Conservation (phyloP, 768 basidiomycete genomes). For the Lentinula boryana region DNA sequence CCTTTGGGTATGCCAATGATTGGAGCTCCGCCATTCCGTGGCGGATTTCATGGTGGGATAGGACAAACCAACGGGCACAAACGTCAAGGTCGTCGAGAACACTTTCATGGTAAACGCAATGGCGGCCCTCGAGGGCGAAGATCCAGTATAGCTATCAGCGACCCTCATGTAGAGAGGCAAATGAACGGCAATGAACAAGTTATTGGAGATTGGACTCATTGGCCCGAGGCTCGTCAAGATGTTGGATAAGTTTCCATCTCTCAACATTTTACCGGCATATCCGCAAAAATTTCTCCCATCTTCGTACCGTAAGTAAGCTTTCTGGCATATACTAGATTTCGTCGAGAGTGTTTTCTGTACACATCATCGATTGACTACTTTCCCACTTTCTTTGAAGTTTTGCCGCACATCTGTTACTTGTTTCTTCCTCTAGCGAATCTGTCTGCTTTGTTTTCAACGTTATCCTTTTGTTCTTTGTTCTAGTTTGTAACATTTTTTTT, state of each 20-base stretch:
- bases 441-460: neutral
- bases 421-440: neutral
- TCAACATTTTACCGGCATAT: neutral
- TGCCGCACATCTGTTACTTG: neutral
- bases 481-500: neutral
- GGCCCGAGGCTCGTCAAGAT: neutral
- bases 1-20: neutral
- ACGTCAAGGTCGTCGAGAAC: neutral
- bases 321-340: neutral
- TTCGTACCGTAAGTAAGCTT: neutral
- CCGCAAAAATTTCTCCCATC: neutral
- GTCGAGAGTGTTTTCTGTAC: neutral
- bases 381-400: neutral
- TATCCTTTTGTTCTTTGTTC: neutral
- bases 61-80: neutral
- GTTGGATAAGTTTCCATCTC: neutral
- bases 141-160: neutral
- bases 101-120: neutral
- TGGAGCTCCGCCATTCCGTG: conserved; percentile 1
- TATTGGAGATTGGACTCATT: neutral
- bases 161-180: neutral
- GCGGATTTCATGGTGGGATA: neutral
- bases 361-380: neutral
- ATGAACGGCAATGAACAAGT: neutral
- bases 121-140: neutral